Percentiles rank a stretch among this genome's conserved stretches.
phyloP scores from a whole-genome alignment of 1,284 basidiomycete genomes.

The Fomitiporia mediterranea region DNA sequence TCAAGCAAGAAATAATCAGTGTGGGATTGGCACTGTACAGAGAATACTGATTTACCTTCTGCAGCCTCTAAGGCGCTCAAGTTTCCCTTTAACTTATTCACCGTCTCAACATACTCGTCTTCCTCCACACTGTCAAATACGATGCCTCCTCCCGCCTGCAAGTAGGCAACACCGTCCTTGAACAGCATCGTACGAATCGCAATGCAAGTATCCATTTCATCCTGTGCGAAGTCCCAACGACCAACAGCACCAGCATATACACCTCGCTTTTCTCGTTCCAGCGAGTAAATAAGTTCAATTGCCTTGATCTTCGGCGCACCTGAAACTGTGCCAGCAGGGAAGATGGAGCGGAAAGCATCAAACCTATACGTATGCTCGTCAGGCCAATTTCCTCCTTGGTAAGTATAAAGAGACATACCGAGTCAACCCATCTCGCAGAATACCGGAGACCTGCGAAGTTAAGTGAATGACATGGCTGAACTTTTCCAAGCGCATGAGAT shows the following conservation, averaged over 20 bases:
- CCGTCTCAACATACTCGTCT: conserved; percentile 93
- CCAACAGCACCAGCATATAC: conserved; percentile 98
- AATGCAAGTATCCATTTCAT: conserved; percentile 98
- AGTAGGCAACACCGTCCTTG: conserved; percentile 88
- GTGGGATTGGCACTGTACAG: conserved; percentile 14
- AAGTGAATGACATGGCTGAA: conserved; percentile 99
- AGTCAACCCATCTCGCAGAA: conserved; percentile 77
- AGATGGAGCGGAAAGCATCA: conserved; percentile 98
- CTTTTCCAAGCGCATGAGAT: conserved; percentile 91
- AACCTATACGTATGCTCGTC: conserved; percentile 52
- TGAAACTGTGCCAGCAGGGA: conserved; percentile 98
- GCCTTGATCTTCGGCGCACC: conserved; percentile 99
- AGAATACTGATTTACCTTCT: conserved; percentile 70
- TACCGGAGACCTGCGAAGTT: conserved; percentile 92
- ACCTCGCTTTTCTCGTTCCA: conserved; percentile 89
- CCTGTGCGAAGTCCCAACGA: conserved; percentile 91
- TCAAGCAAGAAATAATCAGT: conserved; percentile 28
- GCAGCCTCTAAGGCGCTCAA: conserved; percentile 81
- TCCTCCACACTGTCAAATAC: conserved; percentile 97
- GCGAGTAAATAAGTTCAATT: conserved; percentile 85
- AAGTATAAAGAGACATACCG: conserved; percentile 47
- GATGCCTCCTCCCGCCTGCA: conserved; percentile 97
- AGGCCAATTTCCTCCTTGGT: not conserved
- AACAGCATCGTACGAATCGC: conserved; percentile 98
- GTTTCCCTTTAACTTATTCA: conserved; percentile 93